Percentiles rank a stretch among this genome's conserved stretches.
These are phyloP conservation scores for Jasminum sambac DNA, from an alignment of 257 asterid genomes.

Conservation along the genomic window DNA sequence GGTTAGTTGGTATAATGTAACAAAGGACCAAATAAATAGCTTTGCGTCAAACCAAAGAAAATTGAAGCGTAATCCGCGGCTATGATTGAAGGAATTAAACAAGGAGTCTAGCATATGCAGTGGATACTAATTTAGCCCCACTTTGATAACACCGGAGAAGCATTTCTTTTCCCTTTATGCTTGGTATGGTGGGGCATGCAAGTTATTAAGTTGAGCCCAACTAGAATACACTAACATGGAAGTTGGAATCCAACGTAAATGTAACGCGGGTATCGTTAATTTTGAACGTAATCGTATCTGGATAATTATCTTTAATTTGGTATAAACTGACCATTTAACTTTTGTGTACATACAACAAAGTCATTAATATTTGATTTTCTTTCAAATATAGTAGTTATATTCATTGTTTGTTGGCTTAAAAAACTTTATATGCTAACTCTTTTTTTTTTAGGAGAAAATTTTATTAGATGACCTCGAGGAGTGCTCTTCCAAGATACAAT, in stretches of 20 bases:
- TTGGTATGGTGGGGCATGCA: not conserved
- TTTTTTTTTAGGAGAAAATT: too few species aligned
- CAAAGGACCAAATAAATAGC: not conserved
- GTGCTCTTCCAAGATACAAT: too few species aligned
- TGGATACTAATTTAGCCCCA: slow-evolving; percentile 28
- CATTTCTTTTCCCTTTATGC: too few species aligned
- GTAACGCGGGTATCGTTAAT: slow-evolving; percentile 27
- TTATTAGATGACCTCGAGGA: too few species aligned
- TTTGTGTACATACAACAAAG: not conserved
- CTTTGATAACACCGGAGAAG: slow-evolving; percentile 12
- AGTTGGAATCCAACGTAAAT: not conserved
- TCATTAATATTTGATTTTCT: not conserved
- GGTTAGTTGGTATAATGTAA: slow-evolving; percentile 6
- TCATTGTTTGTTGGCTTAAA: not conserved
- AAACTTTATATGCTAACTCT: not conserved
- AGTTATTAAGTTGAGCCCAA: not conserved
- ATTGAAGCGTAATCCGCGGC: slow-evolving; percentile 56
- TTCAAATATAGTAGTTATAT: not conserved
- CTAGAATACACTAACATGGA: not conserved
- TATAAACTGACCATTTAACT: not conserved
- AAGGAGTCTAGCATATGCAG: slow-evolving; percentile 21
- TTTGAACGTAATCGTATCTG: too few species aligned
- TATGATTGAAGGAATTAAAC: slow-evolving; percentile 27
- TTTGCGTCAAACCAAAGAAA: slow-evolving; percentile 39
- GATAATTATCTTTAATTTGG: not conserved